Percentiles rank a stretch among this genome's conserved stretches.
These are phyloP conservation scores for Boletus vinaceobasis DNA, from an alignment of 768 basidiomycete genomes.

Conservation along the genomic window DNA sequence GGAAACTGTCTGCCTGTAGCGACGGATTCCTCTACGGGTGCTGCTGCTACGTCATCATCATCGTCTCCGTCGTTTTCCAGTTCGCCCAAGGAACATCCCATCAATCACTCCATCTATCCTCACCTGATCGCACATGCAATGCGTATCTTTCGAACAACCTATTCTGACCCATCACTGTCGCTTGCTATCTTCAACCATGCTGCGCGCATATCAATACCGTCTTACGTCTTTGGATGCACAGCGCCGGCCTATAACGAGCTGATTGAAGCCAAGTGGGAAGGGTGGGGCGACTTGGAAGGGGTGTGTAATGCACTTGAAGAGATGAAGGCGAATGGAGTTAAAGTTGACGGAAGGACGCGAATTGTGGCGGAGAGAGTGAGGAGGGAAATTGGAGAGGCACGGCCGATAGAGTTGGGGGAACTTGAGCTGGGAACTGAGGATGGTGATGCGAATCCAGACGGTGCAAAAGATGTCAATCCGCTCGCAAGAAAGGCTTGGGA, in stretches of 20 bases:
- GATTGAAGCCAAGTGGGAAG: conserved; percentile 78
- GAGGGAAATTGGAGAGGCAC: conserved; percentile 55
- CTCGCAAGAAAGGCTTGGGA: conserved; percentile 40
- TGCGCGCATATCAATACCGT: conserved; percentile 66
- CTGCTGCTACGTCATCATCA: background rate
- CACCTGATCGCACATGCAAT: conserved; percentile 76
- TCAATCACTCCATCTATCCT: conserved; percentile 68
- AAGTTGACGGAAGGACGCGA: conserved; percentile 57
- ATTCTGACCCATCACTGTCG: conserved; percentile 74
- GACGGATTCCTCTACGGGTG: background rate
- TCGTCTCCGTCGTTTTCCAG: background rate
- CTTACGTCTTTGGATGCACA: conserved; percentile 88
- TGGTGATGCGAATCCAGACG: background rate
- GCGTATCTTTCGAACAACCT: conserved; percentile 72
- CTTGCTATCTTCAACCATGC: conserved; percentile 82
- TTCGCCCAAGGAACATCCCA: conserved; percentile 25
- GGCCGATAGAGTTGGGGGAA: conserved; percentile 37
- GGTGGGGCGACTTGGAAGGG: conserved; percentile 77
- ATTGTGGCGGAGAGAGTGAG: conserved; percentile 60
- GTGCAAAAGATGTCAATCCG: conserved; percentile 25
- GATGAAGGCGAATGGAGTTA: conserved; percentile 79
- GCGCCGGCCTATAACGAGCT: conserved; percentile 87
- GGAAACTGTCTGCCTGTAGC: background rate
- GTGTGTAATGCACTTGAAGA: conserved; percentile 72
- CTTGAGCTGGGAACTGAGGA: conserved; percentile 20